Evolutionary conservation across 106 monocot species (phyloP).

Genomic region (Acorus gramineus): DNA sequence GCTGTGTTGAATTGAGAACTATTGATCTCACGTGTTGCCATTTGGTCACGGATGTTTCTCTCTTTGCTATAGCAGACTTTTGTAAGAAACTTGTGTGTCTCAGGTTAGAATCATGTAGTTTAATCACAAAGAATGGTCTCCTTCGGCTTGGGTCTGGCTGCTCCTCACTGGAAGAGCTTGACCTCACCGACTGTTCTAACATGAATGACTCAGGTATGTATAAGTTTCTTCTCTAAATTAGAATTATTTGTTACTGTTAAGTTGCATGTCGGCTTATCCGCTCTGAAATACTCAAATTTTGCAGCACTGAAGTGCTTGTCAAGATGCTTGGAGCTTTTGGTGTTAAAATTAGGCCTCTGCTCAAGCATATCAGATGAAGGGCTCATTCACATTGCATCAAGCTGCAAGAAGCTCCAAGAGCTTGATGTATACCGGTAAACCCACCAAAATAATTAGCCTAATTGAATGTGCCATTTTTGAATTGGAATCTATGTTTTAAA

Average conservation of each 20-base stretch:
- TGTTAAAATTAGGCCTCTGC: conserved; percentile 75
- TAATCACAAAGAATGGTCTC: conserved; percentile 69
- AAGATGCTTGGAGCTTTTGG: conserved; percentile 39
- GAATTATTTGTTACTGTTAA: too few species aligned
- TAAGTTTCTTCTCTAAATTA: too few species aligned
- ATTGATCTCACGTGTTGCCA: conserved; percentile 82
- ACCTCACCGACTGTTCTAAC: conserved; percentile 71
- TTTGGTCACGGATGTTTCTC: conserved; percentile 45
- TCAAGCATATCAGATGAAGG: conserved; percentile 45
- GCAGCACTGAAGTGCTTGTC: conserved; percentile 65
- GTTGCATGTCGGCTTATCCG: not conserved
- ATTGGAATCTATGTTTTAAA: not conserved
- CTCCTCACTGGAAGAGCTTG: conserved; percentile 46
- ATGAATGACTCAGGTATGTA: conserved; percentile 47
- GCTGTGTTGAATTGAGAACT: conserved; percentile 30
- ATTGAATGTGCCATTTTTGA: too few species aligned
- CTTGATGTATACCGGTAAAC: conserved; percentile 83
- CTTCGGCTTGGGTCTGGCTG: conserved; percentile 33
- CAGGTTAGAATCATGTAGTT: conserved; percentile 55
- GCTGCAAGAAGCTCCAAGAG: conserved; percentile 50
- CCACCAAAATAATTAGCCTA: too few species aligned
- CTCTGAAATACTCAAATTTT: not conserved
- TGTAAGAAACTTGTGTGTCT: conserved; percentile 49
- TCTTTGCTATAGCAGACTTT: conserved; percentile 34
- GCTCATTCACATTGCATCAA: conserved; percentile 45